Evolutionary conservation across 1,284 basidiomycete species (phyloP), one percentile per base, ranked within the genome.

Genomic region (Trichosporon coremiiforme): DNA sequence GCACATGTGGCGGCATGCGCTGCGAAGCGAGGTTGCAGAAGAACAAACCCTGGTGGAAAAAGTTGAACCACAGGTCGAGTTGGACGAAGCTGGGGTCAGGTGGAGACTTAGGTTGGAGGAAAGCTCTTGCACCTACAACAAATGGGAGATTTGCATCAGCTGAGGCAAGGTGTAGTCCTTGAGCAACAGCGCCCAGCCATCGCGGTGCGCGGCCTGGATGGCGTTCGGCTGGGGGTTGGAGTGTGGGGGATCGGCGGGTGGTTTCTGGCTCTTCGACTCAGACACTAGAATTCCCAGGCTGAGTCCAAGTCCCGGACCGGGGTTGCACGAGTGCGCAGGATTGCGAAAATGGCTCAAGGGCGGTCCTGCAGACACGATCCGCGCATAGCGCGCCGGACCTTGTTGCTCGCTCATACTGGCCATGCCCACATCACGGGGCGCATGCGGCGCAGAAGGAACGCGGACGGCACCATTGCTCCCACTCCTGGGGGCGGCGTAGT

Each of bases 11-110:
- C 4, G 62, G 65, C 7, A 65, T 31, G 1, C 64, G 36, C 12
- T 64, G 64, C 8, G 65, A 22, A 17, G 68, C 68, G 31, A 77
- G 68, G 15, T 70, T 68, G 25, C 66, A 25, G 57, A 78, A 71
- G 68, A 74, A 77, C 15, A 74, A 57, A 5, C 71, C 73, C 22
- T 69, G 70, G 64, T 76, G 70, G 66, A 75, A 74, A 62, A 75
- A 75, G 70, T 70, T 71, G 67, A 75, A 75, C 75, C 75, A 76
- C 12, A 70, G 64, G 66, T 72, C 66, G 35, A 65, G 45, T 55
- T 75, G 68, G 47, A 68, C 71, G n/a, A 76, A 68, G 65, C 75
- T 76, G 55, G 1, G 1, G 60, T 70, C 36, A 65, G 57, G n/a
- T 60, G 31, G 41, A 31, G 60, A 65, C 31, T 41, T 35, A n/a